phyloP scores from a whole-genome alignment of 495 filamentous ascomycete genomes.

The Rostrohypoxylon terebratum region DNA sequence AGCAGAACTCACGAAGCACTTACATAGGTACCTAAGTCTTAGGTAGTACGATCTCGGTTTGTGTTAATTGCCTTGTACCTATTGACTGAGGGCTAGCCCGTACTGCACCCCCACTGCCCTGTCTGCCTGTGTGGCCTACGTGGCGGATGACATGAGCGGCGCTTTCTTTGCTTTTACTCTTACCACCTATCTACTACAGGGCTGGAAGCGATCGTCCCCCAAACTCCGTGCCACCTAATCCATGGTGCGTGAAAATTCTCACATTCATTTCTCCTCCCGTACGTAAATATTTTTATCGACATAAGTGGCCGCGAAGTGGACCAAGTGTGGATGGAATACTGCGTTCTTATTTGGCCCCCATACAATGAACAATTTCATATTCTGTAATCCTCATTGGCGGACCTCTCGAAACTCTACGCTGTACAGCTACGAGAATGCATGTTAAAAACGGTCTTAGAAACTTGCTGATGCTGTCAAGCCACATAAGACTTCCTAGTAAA shows the following conservation, averaged over 20 bases:
- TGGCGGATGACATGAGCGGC: conserved; percentile 18
- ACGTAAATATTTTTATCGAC: neutral
- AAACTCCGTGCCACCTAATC: neutral
- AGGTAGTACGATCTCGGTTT: conserved; percentile 4
- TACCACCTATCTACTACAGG: conserved; percentile 8
- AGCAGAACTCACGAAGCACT: conserved; percentile 1
- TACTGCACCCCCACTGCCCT: conserved; percentile 21
- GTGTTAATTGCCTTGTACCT: neutral
- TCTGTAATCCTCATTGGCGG: conserved; percentile 4
- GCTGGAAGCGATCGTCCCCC: conserved; percentile 11
- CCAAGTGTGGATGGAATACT: neutral
- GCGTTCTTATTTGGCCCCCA: neutral
- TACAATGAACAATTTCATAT: conserved; percentile 7
- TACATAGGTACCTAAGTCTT: neutral
- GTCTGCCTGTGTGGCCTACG: conserved; percentile 5
- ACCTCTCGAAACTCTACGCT: neutral
- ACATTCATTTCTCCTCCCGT: conserved; percentile 23
- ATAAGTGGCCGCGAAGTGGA: neutral
- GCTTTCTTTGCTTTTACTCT: conserved; percentile 20
- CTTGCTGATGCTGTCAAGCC: neutral
- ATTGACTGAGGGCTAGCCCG: conserved; percentile 17
- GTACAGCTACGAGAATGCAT: neutral
- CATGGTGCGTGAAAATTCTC: conserved; percentile 23
- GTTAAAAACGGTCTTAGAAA: neutral
- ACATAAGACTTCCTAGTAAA: neutral